Conservation (phyloP, 306 rosid genomes). For the Parietaria judaica region DNA sequence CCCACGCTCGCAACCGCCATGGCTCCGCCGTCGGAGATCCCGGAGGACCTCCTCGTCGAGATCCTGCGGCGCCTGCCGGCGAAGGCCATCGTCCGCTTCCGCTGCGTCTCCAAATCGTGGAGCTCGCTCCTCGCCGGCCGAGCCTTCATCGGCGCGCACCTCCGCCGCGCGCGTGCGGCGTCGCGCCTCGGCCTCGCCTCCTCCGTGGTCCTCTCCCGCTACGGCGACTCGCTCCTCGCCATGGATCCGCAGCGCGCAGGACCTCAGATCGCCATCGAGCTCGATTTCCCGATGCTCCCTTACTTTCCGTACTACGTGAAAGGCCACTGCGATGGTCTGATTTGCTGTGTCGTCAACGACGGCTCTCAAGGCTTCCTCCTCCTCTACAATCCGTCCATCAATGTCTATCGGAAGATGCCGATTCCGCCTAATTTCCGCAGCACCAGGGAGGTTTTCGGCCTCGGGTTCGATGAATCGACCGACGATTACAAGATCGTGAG, state of each 20-base stretch:
- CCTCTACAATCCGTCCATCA: slow-evolving; percentile 35
- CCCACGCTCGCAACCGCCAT: not conserved
- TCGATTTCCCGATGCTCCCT: slow-evolving; percentile 5
- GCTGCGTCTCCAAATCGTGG: slow-evolving; percentile 39
- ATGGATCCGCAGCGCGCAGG: slow-evolving; percentile 11
- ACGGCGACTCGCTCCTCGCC: slow-evolving; percentile 26
- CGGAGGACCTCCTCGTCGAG: slow-evolving; percentile 25
- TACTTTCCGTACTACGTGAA: slow-evolving; percentile 34
- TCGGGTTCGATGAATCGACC: slow-evolving; percentile 19
- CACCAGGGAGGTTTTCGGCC: slow-evolving; percentile 27
- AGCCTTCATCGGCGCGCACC: slow-evolving; percentile 20
- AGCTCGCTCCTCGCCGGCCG: slow-evolving; percentile 18
- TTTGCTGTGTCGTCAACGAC: slow-evolving; percentile 34
- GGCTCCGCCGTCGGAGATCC: slow-evolving; percentile 14
- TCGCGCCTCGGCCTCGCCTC: slow-evolving; percentile 6
- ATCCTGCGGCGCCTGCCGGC: slow-evolving; percentile 31
- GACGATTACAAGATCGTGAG: slow-evolving; percentile 30
- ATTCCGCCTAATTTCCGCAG: slow-evolving; percentile 18
- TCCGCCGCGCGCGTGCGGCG: slow-evolving; percentile 4
- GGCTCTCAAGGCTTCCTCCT: slow-evolving; percentile 23
- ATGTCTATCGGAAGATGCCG: slow-evolving; percentile 23
- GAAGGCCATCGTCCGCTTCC: slow-evolving; percentile 23
- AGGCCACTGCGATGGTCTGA: slow-evolving; percentile 39
- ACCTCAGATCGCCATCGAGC: slow-evolving; percentile 7
- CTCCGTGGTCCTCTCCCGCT: slow-evolving; percentile 29